phyloP scores from a whole-genome alignment of 352 stramenopile species.

The Elongisporangium undulatum region DNA sequence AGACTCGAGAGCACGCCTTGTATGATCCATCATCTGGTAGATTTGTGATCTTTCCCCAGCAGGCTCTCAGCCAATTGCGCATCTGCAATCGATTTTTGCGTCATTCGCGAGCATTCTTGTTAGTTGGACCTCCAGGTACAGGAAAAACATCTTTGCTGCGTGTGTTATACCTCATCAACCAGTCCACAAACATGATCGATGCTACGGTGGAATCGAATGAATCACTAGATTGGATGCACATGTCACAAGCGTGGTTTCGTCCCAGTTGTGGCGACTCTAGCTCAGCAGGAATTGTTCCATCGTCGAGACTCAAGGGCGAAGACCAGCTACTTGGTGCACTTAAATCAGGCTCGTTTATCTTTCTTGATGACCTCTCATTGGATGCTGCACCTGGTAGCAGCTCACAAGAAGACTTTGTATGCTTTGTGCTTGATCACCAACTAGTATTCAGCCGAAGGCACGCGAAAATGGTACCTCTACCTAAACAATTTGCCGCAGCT shows the following conservation, averaged over 20 bases:
- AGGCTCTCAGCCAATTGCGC: conserved; percentile 18
- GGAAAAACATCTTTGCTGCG: conserved; percentile 53
- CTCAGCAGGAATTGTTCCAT: conserved; percentile 3
- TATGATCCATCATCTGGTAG: conserved; percentile 24
- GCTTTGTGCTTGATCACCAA: conserved; percentile 42
- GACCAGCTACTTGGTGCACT: conserved; percentile 25
- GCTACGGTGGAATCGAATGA: conserved; percentile 38
- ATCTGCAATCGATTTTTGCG: conserved; percentile 34
- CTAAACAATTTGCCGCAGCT: conserved; percentile 33
- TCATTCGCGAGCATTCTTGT: conserved; percentile 33
- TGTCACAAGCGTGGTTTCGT: conserved; percentile 39
- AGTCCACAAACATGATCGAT: conserved; percentile 36
- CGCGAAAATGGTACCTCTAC: conserved; percentile 17
- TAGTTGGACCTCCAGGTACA: conserved; percentile 32
- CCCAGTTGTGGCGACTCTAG: conserved; percentile 2
- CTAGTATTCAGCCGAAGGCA: conserved; percentile 27
- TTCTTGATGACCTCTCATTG: conserved; percentile 45
- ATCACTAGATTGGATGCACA: conserved; percentile 38
- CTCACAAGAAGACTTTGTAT: conserved; percentile 34
- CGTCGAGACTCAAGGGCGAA: conserved; percentile 12
- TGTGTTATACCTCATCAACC: conserved; percentile 29
- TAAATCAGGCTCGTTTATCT: conserved; percentile 31
- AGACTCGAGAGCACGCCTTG: conserved; percentile 8
- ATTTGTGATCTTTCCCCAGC: conserved; percentile 29
- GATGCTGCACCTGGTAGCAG: neutral